Evolutionary conservation across 306 rosid species (phyloP).

Genomic region (Vigna trinervia): DNA sequence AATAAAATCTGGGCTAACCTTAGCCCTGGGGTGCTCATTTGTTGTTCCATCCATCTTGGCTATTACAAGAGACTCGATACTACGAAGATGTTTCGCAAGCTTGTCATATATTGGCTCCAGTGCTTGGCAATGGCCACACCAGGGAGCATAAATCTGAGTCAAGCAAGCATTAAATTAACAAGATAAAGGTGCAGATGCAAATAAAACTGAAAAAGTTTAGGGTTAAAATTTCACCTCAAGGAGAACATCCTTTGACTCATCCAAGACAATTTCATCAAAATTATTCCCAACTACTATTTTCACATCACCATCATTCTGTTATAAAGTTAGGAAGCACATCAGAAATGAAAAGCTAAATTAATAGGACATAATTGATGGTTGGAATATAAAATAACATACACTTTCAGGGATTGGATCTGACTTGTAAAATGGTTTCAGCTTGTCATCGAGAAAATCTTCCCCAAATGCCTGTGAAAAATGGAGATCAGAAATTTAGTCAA

Average conservation of each 20-base stretch:
- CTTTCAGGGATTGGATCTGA: constrained; percentile 93
- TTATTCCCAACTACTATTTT: constrained; percentile 92
- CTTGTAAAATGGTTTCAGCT: constrained; percentile 87
- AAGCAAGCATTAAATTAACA: constrained; percentile 25
- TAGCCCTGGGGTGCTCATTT: constrained; percentile 97
- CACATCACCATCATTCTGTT: constrained; percentile 87
- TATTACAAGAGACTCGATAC: constrained; percentile 82
- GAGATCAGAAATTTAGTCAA: constrained; percentile 34
- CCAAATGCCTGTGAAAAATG: constrained; percentile 72
- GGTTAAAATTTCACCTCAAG: constrained; percentile 71
- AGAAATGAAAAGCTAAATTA: constrained; percentile 30
- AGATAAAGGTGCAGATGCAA: constrained; percentile 35
- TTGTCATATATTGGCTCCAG: constrained; percentile 92
- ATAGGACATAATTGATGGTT: constrained; percentile 31
- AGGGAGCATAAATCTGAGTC: constrained; percentile 93
- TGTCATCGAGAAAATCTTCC: constrained; percentile 87
- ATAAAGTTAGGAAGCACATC: constrained; percentile 33
- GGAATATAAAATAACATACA: constrained; percentile 60
- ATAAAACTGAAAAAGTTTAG: constrained; percentile 10
- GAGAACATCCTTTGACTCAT: constrained; percentile 97
- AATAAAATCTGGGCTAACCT: constrained; percentile 60
- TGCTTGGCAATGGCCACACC: constrained; percentile 99
- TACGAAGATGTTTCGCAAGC: constrained; percentile 85
- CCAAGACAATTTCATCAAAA: constrained; percentile 91
- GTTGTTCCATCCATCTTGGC: constrained; percentile 99